A percentile compares a stretch with the other conserved stretches of the same genome.
Evolutionary conservation across 2,329 filamentous ascomycete species (phyloP).

Genomic region (Colletotrichum limetticola): DNA sequence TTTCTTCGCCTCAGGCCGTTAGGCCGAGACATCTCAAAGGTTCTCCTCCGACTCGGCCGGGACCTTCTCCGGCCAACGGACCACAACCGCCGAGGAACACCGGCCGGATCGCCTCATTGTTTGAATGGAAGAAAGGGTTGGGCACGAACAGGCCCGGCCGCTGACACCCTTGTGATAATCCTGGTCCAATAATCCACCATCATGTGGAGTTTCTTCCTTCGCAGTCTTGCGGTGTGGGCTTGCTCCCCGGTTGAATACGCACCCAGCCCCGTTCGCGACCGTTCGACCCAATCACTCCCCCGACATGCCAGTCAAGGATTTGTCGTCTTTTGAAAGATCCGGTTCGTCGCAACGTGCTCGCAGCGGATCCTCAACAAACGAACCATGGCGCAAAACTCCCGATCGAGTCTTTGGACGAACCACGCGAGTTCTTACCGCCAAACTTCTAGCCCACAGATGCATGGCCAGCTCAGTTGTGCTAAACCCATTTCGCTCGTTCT

Average conservation of each 20-base stretch:
- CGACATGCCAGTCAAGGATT: not conserved
- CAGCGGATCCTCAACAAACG: conserved; percentile 20
- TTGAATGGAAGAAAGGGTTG: conserved; percentile 4
- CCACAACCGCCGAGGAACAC: not conserved
- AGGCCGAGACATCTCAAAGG: not conserved
- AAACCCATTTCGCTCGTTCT: conserved; percentile 9
- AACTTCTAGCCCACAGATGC: conserved; percentile 24
- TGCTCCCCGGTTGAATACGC: not conserved
- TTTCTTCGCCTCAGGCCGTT: not conserved
- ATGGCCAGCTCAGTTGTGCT: conserved; percentile 11
- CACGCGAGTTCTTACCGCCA: conserved; percentile 25
- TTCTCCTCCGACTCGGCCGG: conserved; percentile 1
- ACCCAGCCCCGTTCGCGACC: conserved; percentile 6
- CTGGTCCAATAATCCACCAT: conserved; percentile 1
- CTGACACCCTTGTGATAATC: conserved; percentile 2
- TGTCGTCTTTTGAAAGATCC: conserved; percentile 1
- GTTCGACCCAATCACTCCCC: conserved; percentile 19
- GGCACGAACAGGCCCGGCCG: conserved; percentile 17
- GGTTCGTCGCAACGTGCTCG: conserved; percentile 13
- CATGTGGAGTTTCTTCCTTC: conserved; percentile 14
- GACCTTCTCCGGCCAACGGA: not conserved
- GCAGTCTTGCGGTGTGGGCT: conserved; percentile 29
- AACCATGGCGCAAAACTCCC: conserved; percentile 17
- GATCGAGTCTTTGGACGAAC: conserved; percentile 14
- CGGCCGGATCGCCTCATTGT: not conserved